Conservation (phyloP, 2,329 filamentous ascomycete genomes). For the Podosphaera xanthii region DNA sequence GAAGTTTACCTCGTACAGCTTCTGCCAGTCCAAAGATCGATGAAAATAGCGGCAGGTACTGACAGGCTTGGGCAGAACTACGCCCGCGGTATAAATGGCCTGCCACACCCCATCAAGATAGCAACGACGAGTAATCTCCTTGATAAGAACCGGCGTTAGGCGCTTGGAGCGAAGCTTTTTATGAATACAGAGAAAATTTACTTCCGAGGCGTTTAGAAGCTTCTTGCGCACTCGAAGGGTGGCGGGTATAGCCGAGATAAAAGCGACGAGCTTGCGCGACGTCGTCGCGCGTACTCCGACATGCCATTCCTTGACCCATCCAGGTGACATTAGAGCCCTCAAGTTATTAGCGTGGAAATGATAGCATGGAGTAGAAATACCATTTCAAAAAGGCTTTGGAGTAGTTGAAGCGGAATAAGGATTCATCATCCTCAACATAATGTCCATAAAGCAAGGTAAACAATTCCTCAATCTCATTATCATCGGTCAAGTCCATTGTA, state of each 20-base stretch:
- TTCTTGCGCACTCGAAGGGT: constrained; percentile 59
- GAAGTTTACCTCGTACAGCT: constrained; percentile 86
- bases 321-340: constrained; percentile 83
- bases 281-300: constrained; percentile 71
- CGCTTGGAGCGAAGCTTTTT: constrained; percentile 92
- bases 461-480: constrained; percentile 64
- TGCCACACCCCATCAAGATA: constrained; percentile 76
- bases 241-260: constrained; percentile 84
- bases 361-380: constrained; percentile 15
- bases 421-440: constrained; percentile 92
- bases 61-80: constrained; percentile 74
- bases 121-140: constrained; percentile 85
- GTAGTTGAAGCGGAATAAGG: constrained; percentile 96
- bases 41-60: constrained; percentile 93
- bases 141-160: constrained; percentile 82
- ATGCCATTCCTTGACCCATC: constrained; percentile 88
- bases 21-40: constrained; percentile 82
- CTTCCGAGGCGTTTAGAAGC: constrained; percentile 59
- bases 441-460: constrained; percentile 80
- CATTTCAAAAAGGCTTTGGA: constrained; percentile 73
- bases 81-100: constrained; percentile 84
- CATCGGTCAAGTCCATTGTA: constrained; percentile 62
- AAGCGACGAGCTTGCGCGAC: constrained; percentile 74
- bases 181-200: constrained; percentile 96
- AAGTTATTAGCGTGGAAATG: constrained; percentile 6